phyloP scores from a whole-genome alignment of 2,329 filamentous ascomycete genomes.

The Aphanoascus verrucosus region DNA sequence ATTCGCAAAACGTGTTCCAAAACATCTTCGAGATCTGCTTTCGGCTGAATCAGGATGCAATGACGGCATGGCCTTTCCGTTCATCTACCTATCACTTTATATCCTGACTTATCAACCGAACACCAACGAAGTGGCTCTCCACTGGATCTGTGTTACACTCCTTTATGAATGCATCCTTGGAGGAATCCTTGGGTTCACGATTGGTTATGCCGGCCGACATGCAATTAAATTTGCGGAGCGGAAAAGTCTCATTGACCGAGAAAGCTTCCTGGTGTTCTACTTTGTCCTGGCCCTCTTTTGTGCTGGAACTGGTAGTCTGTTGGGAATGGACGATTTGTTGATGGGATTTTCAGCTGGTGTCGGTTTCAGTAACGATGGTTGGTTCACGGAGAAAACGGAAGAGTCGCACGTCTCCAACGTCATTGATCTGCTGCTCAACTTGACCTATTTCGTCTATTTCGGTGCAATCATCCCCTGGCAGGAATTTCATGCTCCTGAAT shows the following conservation, averaged over 20 bases:
- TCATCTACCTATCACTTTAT: slow-evolving; percentile 86
- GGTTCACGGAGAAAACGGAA: slow-evolving; percentile 97
- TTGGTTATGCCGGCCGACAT: slow-evolving; percentile 85
- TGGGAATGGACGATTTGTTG: slow-evolving; percentile 86
- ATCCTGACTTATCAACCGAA: slow-evolving; percentile 69
- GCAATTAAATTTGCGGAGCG: slow-evolving; percentile 81
- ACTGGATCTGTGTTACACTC: slow-evolving; percentile 84
- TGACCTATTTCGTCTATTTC: slow-evolving; percentile 96
- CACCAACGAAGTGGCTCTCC: slow-evolving; percentile 57
- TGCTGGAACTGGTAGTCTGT: slow-evolving; percentile 79
- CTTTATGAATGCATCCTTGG: slow-evolving; percentile 95
- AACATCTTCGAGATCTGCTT: slow-evolving; percentile 88
- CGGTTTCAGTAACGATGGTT: slow-evolving; percentile 98
- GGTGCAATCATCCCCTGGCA: slow-evolving; percentile 96
- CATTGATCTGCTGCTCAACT: slow-evolving; percentile 90
- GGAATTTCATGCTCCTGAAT: slow-evolving; percentile 63
- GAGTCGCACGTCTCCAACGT: slow-evolving; percentile 99
- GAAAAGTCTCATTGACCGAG: slow-evolving; percentile 77
- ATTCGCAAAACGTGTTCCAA: slow-evolving; percentile 92
- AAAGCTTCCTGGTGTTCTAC: slow-evolving; percentile 97
- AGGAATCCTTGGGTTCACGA: slow-evolving; percentile 70
- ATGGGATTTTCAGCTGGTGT: slow-evolving; percentile 92
- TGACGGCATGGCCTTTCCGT: slow-evolving; percentile 98
- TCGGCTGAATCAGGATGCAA: slow-evolving; percentile 98
- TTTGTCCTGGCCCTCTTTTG: slow-evolving; percentile 94